A percentile compares a stretch with the other conserved stretches of the same genome.
Conservation (phyloP, 305 asterid genomes). For the Fraxinus albicans region DNA sequence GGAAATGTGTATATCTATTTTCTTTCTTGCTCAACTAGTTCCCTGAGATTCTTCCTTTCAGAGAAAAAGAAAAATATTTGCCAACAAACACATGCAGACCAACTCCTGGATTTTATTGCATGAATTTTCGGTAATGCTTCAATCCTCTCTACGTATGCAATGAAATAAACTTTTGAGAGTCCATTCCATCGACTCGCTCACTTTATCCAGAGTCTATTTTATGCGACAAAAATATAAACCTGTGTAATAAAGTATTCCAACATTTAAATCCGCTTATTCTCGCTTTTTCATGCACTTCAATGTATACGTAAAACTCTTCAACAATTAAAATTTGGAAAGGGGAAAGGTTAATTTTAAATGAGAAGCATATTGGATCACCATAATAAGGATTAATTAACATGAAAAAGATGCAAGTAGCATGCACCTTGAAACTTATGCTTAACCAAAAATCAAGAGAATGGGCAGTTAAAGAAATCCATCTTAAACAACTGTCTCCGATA, state of each 20-base stretch:
- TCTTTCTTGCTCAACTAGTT: background rate
- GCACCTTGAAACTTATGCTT: background rate
- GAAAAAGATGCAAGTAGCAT: background rate
- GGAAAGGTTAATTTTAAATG: background rate
- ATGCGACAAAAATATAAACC: background rate
- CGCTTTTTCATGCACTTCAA: background rate
- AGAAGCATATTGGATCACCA: background rate
- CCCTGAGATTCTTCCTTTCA: background rate
- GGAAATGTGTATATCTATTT: conserved; percentile 5
- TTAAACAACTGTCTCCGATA: background rate
- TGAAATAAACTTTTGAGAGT: background rate
- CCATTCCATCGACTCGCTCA: background rate
- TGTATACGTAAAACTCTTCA: background rate
- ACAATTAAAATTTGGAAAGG: background rate
- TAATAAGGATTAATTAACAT: background rate
- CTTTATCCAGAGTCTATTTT: background rate
- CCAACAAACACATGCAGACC: background rate
- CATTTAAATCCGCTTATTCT: background rate
- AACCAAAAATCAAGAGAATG: background rate
- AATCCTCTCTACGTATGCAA: background rate
- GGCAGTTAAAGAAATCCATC: background rate
- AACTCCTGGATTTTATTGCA: background rate
- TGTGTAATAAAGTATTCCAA: background rate
- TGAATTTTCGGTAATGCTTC: background rate
- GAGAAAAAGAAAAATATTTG: background rate